These are phyloP conservation scores for Hyaloscypha finlandica DNA, from an alignment of 495 filamentous ascomycete species.

Conservation along the genomic window DNA sequence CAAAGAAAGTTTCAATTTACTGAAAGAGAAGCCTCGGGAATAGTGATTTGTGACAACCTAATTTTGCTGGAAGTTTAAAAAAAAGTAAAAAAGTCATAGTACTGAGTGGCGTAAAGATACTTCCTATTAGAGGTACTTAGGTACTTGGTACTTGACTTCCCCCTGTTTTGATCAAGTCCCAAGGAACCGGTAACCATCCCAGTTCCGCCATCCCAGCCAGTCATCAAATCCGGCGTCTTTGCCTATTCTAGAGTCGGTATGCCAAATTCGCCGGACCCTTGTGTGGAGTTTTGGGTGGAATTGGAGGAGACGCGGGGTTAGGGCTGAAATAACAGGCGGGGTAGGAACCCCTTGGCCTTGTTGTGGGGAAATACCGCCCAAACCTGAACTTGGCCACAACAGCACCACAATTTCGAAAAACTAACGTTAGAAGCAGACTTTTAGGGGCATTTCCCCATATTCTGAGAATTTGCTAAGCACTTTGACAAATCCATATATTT, in stretches of 20 bases:
- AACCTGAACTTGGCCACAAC: too few relatives aligned
- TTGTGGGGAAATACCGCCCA: too few relatives aligned
- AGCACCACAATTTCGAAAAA: too few relatives aligned
- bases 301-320: slow-evolving; percentile 1
- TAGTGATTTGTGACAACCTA: slow-evolving; percentile 1
- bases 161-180: not conserved
- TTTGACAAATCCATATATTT: too few relatives aligned
- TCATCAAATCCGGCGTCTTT: not conserved
- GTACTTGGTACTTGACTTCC: too few relatives aligned
- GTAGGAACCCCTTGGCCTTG: not conserved
- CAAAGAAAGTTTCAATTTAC: slow-evolving; percentile 19
- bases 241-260: not conserved
- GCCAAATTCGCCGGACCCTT: not conserved
- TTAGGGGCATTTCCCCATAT: too few relatives aligned
- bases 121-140: too few relatives aligned
- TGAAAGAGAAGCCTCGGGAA: slow-evolving; percentile 12
- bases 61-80: too few relatives aligned
- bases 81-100: too few relatives aligned
- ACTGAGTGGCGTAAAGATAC: too few relatives aligned
- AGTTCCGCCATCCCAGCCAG: not conserved
- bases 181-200: not conserved
- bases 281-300: not conserved
- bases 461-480: too few relatives aligned
- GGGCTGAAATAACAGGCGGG: not conserved
- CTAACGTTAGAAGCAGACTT: too few relatives aligned